Conservation (phyloP, 2,329 filamentous ascomycete genomes). For the Colletotrichum incanum region DNA sequence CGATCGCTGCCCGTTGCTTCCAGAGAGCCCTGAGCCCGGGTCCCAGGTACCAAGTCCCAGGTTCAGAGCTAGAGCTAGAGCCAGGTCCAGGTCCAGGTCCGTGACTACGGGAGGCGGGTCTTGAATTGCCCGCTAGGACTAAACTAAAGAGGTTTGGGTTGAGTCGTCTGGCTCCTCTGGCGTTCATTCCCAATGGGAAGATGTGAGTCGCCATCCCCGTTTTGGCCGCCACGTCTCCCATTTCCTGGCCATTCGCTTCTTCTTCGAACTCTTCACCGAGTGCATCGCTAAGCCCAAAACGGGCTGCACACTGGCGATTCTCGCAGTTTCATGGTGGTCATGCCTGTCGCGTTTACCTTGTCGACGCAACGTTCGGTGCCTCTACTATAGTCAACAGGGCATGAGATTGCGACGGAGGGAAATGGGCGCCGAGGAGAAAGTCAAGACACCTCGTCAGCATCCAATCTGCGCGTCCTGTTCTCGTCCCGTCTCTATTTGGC, state of each 20-base stretch:
- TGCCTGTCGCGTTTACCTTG: neutral
- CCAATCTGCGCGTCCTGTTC: conserved; percentile 1
- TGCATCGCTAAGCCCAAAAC: conserved; percentile 8
- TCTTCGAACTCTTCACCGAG: conserved; percentile 12
- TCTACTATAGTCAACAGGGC: neutral
- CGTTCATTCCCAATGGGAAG: conserved; percentile 14
- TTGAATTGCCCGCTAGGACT: conserved; percentile 35
- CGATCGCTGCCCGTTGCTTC: conserved; percentile 38
- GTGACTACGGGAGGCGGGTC: conserved; percentile 37
- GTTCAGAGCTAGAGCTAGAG: conserved; percentile 19
- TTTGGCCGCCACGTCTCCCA: conserved; percentile 10
- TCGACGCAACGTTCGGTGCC: neutral
- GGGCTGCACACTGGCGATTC: neutral
- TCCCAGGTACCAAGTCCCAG: conserved; percentile 39
- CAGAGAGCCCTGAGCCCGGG: conserved; percentile 32
- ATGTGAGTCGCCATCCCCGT: conserved; percentile 31
- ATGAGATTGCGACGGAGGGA: neutral
- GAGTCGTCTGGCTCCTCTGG: conserved; percentile 19
- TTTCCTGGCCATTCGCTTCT: neutral
- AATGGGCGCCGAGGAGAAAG: neutral
- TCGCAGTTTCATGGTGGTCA: neutral
- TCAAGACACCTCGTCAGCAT: conserved; percentile 3
- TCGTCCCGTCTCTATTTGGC: conserved; percentile 3
- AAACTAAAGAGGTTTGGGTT: conserved; percentile 35
- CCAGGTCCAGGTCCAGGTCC: conserved; percentile 20